phyloP scores from a whole-genome alignment of 2,329 filamentous ascomycete species.

The Colletotrichum sidae region DNA sequence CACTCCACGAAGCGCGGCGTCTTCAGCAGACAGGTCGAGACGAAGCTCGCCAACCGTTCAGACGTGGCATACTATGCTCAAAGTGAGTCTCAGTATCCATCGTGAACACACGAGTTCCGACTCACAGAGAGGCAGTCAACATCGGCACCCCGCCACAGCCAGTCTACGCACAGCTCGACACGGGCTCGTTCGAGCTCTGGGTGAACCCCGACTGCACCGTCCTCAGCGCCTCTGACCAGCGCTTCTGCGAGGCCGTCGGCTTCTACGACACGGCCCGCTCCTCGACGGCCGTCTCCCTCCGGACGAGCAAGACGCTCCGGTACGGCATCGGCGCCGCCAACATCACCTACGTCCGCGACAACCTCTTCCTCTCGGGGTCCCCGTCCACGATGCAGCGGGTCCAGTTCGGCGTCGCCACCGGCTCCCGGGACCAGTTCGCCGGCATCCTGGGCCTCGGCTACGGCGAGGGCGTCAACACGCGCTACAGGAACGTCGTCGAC shows the following conservation, averaged over 20 bases:
- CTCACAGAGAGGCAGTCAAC: constrained; percentile 44
- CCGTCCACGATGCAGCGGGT: constrained; percentile 58
- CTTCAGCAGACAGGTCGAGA: constrained; percentile 55
- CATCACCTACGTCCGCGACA: constrained; percentile 62
- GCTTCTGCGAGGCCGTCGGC: constrained; percentile 60
- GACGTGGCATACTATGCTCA: constrained; percentile 66
- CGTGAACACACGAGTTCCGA: too few species aligned
- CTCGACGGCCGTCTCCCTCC: constrained; percentile 48
- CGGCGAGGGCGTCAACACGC: constrained; percentile 58
- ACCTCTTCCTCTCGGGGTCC: constrained; percentile 55
- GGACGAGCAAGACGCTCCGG: constrained; percentile 52
- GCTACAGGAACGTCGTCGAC: constrained; percentile 65
- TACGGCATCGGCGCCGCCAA: constrained; percentile 65
- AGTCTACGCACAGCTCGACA: constrained; percentile 68
- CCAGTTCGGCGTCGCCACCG: constrained; percentile 74
- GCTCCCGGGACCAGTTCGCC: constrained; percentile 58
- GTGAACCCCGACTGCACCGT: constrained; percentile 69
- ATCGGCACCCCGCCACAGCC: constrained; percentile 66
- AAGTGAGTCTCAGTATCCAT: constrained; percentile 45
- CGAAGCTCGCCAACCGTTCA: constrained; percentile 61
- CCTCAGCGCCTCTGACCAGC: constrained; percentile 54
- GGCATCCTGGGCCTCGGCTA: constrained; percentile 83
- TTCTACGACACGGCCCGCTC: constrained; percentile 57
- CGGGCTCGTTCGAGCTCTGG: constrained; percentile 71
- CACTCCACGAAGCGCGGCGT: constrained; percentile 47